phyloP scores from a whole-genome alignment of 306 rosid genomes.

The Pyrus betulifolia region DNA sequence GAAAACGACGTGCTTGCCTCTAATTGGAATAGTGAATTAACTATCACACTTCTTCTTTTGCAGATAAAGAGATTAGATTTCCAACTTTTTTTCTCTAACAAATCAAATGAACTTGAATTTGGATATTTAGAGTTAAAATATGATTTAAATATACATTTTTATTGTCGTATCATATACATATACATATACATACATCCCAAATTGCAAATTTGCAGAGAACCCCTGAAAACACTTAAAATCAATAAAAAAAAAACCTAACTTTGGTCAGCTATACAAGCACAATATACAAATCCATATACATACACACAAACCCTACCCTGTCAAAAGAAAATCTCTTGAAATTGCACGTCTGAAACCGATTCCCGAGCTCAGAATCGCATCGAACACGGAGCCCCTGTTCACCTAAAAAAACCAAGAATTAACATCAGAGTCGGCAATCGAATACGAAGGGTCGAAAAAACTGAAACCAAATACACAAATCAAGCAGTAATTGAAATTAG shows the following conservation, averaged over 20 bases:
- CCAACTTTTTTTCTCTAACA: too few relatives aligned
- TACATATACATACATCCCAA: neutral
- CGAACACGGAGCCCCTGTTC: constrained; percentile 23
- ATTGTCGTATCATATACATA: too few relatives aligned
- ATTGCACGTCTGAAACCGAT: constrained; percentile 20
- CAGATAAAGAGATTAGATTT: too few relatives aligned
- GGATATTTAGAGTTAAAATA: too few relatives aligned
- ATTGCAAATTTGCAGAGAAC: neutral
- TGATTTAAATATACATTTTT: too few relatives aligned
- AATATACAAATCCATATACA: neutral
- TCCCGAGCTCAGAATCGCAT: constrained; percentile 50
- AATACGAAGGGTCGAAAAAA: neutral
- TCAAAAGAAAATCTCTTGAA: constrained; percentile 16
- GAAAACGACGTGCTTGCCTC: too few relatives aligned
- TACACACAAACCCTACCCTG: constrained; percentile 28
- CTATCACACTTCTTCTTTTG: too few relatives aligned
- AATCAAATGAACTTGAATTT: too few relatives aligned
- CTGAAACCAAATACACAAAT: neutral
- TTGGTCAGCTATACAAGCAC: neutral
- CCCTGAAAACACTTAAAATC: neutral
- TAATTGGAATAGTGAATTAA: too few relatives aligned
- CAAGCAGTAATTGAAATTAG: neutral
- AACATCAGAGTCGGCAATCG: neutral
- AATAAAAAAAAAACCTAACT: neutral
- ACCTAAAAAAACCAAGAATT: neutral